A percentile compares a stretch with the other conserved stretches of the same genome.
Conservation (phyloP, 2,329 filamentous ascomycete species). For the Cordyceps fumosorosea region DNA sequence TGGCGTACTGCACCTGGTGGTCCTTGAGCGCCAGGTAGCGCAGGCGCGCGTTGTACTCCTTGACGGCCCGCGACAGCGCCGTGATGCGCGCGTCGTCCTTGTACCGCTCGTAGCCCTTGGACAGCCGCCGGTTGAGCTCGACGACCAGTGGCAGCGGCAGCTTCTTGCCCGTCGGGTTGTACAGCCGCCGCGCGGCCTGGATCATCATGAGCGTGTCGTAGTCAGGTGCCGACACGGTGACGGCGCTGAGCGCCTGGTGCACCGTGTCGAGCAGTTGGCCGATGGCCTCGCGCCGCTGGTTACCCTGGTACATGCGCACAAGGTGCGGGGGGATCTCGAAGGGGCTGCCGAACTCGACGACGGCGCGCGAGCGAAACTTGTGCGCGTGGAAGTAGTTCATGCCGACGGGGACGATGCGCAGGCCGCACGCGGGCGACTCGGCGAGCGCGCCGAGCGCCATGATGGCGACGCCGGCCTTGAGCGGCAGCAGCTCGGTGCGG, state of each 20-base stretch:
- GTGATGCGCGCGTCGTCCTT: conserved; percentile 84
- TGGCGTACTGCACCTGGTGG: conserved; percentile 90
- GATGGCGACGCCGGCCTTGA: conserved; percentile 95
- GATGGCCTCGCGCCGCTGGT: conserved; percentile 80
- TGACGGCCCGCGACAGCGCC: conserved; percentile 66
- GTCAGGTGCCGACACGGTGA: conserved; percentile 87
- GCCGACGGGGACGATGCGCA: conserved; percentile 92
- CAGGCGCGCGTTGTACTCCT: conserved; percentile 80
- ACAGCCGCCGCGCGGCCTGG: conserved; percentile 85
- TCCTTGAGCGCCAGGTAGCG: conserved; percentile 82
- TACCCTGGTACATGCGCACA: conserved; percentile 77
- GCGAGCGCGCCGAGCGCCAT: conserved; percentile 92
- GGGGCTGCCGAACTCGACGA: conserved; percentile 89
- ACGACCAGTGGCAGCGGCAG: conserved; percentile 87
- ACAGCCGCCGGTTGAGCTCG: conserved; percentile 84
- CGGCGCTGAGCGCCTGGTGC: conserved; percentile 75
- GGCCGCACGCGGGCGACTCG: conserved; percentile 74
- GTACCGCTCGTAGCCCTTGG: conserved; percentile 86
- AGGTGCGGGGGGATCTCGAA: conserved; percentile 78
- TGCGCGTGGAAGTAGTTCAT: conserved; percentile 99
- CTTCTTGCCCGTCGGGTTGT: conserved; percentile 92
- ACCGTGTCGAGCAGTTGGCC: conserved; percentile 79
- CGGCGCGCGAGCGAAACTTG: conserved; percentile 93
- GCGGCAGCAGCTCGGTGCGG: conserved; percentile 78
- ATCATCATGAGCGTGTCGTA: conserved; percentile 97